phyloP scores from a whole-genome alignment of 2,329 filamentous ascomycete genomes.

The Calonectria multiphialidica region DNA sequence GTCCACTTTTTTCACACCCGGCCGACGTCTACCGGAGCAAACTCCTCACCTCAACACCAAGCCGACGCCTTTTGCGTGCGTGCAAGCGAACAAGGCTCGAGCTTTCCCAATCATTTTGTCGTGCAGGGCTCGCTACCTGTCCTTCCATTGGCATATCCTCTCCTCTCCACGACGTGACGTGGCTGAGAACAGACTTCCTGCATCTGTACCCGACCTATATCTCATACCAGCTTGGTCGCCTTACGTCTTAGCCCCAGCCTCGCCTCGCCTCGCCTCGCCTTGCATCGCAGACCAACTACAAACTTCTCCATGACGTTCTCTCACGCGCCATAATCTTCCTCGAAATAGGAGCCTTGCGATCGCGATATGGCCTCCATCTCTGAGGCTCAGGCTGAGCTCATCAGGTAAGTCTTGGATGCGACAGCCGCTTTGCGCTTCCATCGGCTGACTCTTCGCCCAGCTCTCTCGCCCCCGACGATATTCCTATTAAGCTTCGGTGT shows the following conservation, averaged over 20 bases:
- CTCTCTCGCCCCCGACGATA: slow-evolving; percentile 82
- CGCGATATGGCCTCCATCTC: slow-evolving; percentile 54
- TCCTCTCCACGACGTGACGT: slow-evolving; percentile 22
- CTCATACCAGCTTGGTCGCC: slow-evolving; percentile 15
- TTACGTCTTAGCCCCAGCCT: slow-evolving; percentile 3
- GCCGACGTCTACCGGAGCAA: slow-evolving; percentile 36
- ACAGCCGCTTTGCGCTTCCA: background rate
- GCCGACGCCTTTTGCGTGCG: slow-evolving; percentile 29
- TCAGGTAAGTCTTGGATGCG: slow-evolving; percentile 57
- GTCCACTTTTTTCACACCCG: slow-evolving; percentile 40
- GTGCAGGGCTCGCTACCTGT: slow-evolving; percentile 15
- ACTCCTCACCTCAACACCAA: slow-evolving; percentile 38
- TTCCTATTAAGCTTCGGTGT: slow-evolving; percentile 96
- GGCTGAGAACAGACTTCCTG: slow-evolving; percentile 15
- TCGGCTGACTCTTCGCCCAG: slow-evolving; percentile 59
- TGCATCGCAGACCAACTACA: background rate
- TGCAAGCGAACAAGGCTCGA: slow-evolving; percentile 37
- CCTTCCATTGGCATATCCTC: slow-evolving; percentile 16
- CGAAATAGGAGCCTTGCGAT: slow-evolving; percentile 32
- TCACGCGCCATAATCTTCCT: slow-evolving; percentile 35
- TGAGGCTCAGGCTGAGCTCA: slow-evolving; percentile 69
- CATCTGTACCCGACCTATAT: slow-evolving; percentile 23
- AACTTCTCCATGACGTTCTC: slow-evolving; percentile 41
- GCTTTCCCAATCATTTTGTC: slow-evolving; percentile 23
- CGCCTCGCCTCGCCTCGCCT: slow-evolving; percentile 23